Evolutionary conservation across 176 grass and related monocot genomes (phyloP).

Genomic region (Musa itinerans): DNA sequence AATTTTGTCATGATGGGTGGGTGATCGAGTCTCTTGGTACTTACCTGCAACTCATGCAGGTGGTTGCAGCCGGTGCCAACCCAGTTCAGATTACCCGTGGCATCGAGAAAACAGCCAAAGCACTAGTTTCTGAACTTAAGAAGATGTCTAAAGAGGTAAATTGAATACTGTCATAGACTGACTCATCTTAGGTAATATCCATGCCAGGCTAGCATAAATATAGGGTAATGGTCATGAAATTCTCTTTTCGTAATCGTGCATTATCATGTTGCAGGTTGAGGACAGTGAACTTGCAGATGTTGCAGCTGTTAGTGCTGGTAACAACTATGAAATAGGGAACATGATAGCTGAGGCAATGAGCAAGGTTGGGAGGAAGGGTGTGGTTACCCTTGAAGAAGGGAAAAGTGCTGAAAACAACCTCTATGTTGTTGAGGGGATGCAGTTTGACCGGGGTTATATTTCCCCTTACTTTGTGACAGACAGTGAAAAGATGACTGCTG

Average conservation of each 20-base stretch:
- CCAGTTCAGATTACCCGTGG: conserved; percentile 49
- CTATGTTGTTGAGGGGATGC: conserved; percentile 65
- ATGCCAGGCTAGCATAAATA: background rate
- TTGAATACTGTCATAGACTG: background rate
- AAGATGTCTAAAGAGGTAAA: conserved; percentile 52
- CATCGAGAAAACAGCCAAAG: conserved; percentile 60
- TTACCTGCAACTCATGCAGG: background rate
- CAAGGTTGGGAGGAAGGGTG: conserved; percentile 54
- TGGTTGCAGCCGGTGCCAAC: conserved; percentile 60
- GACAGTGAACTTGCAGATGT: conserved; percentile 56
- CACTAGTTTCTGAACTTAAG: conserved; percentile 32
- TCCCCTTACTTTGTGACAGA: conserved; percentile 74
- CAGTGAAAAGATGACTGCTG: conserved; percentile 60
- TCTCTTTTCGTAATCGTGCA: too few relatives aligned
- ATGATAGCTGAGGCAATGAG: conserved; percentile 63
- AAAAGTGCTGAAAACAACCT: conserved; percentile 57
- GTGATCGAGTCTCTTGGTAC: background rate
- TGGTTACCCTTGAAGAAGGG: conserved; percentile 59
- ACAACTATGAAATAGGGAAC: conserved; percentile 54
- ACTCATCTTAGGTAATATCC: too few relatives aligned
- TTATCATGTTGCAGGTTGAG: conserved; percentile 32
- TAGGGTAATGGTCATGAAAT: background rate
- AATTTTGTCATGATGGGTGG: background rate
- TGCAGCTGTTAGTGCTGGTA: conserved; percentile 48
- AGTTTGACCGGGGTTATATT: conserved; percentile 63